Percentiles rank a stretch among this genome's conserved stretches.
Conservation (phyloP, 2,329 filamentous ascomycete species). For the Neocucurbitaria cava region DNA sequence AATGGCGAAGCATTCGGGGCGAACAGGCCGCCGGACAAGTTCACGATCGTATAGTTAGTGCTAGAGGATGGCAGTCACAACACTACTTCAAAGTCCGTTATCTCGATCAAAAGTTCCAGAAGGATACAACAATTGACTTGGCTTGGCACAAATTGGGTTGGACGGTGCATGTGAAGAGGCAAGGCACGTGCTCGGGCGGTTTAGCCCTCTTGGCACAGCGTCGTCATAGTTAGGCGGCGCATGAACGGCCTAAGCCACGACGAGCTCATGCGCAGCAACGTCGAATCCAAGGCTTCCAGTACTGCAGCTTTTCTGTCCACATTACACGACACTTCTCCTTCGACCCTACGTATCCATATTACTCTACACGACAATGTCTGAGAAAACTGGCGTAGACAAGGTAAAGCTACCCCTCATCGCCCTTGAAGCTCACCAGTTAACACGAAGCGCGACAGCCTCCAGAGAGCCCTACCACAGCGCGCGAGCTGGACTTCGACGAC, state of each 20-base stretch:
- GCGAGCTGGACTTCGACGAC: slow-evolving; percentile 65
- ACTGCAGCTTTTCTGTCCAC: background rate
- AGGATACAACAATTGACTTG: background rate
- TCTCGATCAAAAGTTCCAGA: background rate
- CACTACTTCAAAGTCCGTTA: too few relatives aligned
- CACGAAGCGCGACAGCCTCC: slow-evolving; percentile 24
- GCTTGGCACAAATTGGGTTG: background rate
- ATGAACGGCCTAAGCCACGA: slow-evolving; percentile 15
- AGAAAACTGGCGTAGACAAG: slow-evolving; percentile 24
- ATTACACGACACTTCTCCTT: background rate
- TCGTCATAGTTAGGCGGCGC: slow-evolving; percentile 22
- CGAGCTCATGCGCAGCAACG: slow-evolving; percentile 15
- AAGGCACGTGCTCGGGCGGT: background rate
- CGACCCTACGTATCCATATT: background rate
- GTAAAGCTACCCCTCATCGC: slow-evolving; percentile 18
- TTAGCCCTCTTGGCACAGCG: slow-evolving; percentile 18
- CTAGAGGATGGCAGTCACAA: background rate
- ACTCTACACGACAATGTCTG: slow-evolving; percentile 19
- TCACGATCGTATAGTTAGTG: background rate
- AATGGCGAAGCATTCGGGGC: background rate
- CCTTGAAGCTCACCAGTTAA: slow-evolving; percentile 10
- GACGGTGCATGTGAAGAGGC: background rate
- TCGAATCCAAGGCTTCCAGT: slow-evolving; percentile 6
- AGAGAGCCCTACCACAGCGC: slow-evolving; percentile 58
- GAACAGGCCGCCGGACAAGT: background rate